Conservation (phyloP, 2,329 filamentous ascomycete genomes). For the Verticillium alfalfae region DNA sequence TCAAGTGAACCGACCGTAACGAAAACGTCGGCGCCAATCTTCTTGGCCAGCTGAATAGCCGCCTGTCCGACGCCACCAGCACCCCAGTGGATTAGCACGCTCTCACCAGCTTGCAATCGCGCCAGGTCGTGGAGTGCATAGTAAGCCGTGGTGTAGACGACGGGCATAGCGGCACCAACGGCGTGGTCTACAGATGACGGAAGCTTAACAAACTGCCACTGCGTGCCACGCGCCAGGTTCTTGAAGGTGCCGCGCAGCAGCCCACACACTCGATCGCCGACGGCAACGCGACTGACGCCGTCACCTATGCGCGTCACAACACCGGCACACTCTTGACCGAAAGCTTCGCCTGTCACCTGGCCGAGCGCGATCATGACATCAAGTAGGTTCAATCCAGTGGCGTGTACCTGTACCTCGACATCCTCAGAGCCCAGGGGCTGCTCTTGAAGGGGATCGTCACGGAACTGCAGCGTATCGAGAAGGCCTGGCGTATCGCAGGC, state of each 20-base stretch:
- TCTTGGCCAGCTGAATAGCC: conserved; percentile 6
- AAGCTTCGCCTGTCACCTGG: conserved; percentile 5
- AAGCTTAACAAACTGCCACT: conserved; percentile 10
- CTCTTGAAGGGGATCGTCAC: not conserved
- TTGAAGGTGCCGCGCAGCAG: conserved; percentile 11
- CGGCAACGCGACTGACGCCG: not conserved
- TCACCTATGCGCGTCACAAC: conserved; percentile 19
- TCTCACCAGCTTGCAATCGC: conserved; percentile 14
- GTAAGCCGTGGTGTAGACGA: conserved; percentile 1
- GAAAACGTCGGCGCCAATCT: conserved; percentile 11
- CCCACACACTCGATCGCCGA: not conserved
- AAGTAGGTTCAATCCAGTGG: conserved; percentile 9
- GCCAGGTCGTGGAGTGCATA: conserved; percentile 19
- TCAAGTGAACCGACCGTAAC: conserved; percentile 12
- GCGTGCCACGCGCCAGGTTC: too few relatives aligned
- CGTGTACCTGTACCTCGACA: conserved; percentile 18
- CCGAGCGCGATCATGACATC: conserved; percentile 15
- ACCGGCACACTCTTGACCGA: conserved; percentile 8
- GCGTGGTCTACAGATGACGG: not conserved
- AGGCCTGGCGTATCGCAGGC: not conserved
- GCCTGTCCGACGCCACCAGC: conserved; percentile 16
- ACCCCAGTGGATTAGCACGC: conserved; percentile 15
- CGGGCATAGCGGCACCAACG: not conserved
- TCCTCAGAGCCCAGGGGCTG: conserved; percentile 5
- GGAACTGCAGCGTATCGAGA: not conserved